These are phyloP conservation scores for Butyriboletus loyo DNA, from an alignment of 768 basidiomycete species.

Conservation along the genomic window DNA sequence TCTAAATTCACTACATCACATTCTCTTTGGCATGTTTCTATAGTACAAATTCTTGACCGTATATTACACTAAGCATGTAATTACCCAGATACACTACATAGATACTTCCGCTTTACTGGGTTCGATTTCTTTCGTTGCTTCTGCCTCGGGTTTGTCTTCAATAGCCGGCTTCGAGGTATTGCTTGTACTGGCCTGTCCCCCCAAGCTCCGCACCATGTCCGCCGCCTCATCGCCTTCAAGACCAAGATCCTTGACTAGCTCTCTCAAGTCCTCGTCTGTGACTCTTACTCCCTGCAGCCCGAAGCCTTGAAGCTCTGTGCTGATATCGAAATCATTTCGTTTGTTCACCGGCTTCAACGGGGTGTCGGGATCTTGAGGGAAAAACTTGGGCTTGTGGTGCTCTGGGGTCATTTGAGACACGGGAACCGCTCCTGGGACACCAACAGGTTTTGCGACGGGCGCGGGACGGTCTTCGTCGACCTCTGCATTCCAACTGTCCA, in stretches of 20 bases:
- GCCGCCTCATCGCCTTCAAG: conserved; percentile 74
- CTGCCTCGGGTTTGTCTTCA: conserved; percentile 6
- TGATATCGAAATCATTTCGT: conserved; percentile 57
- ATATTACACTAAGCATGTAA: conserved; percentile 3
- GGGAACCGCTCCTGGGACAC: conserved; percentile 74
- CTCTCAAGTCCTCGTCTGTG: conserved; percentile 69
- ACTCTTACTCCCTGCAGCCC: conserved; percentile 76
- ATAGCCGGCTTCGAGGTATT: conserved; percentile 8
- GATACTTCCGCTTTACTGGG: not conserved
- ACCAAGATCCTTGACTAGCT: conserved; percentile 72
- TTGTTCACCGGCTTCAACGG: conserved; percentile 59
- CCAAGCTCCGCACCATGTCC: conserved; percentile 67
- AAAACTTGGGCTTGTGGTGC: conserved; percentile 56
- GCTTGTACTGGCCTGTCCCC: conserved; percentile 25
- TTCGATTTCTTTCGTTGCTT: conserved; percentile 1
- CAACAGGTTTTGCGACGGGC: conserved; percentile 59
- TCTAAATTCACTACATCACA: not conserved
- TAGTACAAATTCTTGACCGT: not conserved
- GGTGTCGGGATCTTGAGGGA: conserved; percentile 42
- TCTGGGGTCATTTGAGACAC: conserved; percentile 82
- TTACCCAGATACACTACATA: not conserved
- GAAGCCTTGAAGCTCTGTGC: conserved; percentile 64
- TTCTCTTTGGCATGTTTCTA: not conserved
- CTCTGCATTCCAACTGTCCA: conserved; percentile 61
- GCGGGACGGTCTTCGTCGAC: conserved; percentile 60